A percentile compares a stretch with the other conserved stretches of the same genome.
These are phyloP conservation scores for Solanum aculeatissimum DNA, from an alignment of 305 asterid species.

Conservation along the genomic window DNA sequence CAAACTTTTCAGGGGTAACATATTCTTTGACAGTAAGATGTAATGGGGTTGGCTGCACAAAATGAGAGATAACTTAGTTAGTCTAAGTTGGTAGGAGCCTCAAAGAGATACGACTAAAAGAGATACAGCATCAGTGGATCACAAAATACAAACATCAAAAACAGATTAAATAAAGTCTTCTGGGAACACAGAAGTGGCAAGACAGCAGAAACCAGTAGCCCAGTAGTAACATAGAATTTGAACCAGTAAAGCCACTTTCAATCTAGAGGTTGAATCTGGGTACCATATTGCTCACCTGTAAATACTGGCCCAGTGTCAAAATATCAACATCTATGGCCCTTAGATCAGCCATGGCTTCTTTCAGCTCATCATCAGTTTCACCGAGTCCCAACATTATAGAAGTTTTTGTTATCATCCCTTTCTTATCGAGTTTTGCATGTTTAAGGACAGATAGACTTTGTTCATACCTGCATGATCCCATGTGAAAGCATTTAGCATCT, in stretches of 20 bases:
- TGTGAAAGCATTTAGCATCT: constrained; percentile 1
- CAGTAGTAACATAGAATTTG: not conserved
- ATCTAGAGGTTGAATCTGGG: not conserved
- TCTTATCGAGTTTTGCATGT: constrained; percentile 76
- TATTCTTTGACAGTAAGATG: constrained; percentile 94
- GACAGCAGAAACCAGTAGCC: not conserved
- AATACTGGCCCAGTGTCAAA: constrained; percentile 89
- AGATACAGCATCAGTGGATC: not conserved
- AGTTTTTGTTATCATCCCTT: constrained; percentile 89
- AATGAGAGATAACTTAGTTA: not conserved
- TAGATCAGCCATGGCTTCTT: constrained; percentile 84
- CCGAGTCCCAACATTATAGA: constrained; percentile 98
- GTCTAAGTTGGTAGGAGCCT: not conserved
- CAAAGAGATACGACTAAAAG: not conserved
- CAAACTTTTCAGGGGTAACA: constrained; percentile 81
- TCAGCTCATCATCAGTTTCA: constrained; percentile 86
- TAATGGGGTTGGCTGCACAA: constrained; percentile 94
- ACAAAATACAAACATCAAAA: not conserved
- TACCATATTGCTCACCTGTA: constrained; percentile 48
- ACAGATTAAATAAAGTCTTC: not conserved
- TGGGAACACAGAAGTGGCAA: not conserved
- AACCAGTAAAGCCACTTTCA: not conserved
- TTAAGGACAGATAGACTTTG: constrained; percentile 86
- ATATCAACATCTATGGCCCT: constrained; percentile 89
- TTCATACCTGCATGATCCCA: constrained; percentile 52